Base-by-base conservation (phyloP, 768 basidiomycete species). In the Suillus cothurnatus region DNA sequence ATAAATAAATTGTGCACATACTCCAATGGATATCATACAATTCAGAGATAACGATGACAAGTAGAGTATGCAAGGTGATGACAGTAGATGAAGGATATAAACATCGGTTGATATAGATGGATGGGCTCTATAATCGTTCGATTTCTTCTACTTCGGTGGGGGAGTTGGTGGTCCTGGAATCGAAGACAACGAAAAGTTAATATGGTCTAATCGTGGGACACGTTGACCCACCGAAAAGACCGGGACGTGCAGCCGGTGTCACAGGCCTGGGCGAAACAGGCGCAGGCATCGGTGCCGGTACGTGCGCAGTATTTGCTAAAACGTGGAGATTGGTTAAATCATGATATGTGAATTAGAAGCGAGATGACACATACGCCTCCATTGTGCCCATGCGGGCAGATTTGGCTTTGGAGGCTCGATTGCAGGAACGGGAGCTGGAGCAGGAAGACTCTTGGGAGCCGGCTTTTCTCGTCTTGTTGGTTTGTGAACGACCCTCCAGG, bases 311-410 rank as follows among this genome's bases (percentile, higher is more conserved):
- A 70, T 91, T 91, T 4, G 91, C 91, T 92, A 17, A 60, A 56
- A 41, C 49, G 43, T 61, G 61, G 12, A 47, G 32, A 15, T 55
- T 14, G 15, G 52, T 38, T n/a, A n/a, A 65, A 47, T 66, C n/a
- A 39, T 21, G 32, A 52, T 7, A 39, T 50, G 26, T 56, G 15
- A 34, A 64, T 41, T 14, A 56, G 62, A 47, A 53, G 45, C 60
- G 5, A 43, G 41, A 57, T 57, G 19, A 31, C 14, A 82, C 86
- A 61, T 73, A 94, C 92, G 92, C 81, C 88, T 83, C 92, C 92
- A 94, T 70, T 93, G 91, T 0, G 92, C 86, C 92, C 92, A 94
- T 1, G 92, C 85, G n/a, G 91, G 91, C 34, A 86, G 23, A 41
- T 84, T 82, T 0, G 84, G 82, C 70, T 85, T 84, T 0, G 85